Base-by-base conservation (phyloP, 2,329 filamentous ascomycete genomes). In the Trichothecium roseum region DNA sequence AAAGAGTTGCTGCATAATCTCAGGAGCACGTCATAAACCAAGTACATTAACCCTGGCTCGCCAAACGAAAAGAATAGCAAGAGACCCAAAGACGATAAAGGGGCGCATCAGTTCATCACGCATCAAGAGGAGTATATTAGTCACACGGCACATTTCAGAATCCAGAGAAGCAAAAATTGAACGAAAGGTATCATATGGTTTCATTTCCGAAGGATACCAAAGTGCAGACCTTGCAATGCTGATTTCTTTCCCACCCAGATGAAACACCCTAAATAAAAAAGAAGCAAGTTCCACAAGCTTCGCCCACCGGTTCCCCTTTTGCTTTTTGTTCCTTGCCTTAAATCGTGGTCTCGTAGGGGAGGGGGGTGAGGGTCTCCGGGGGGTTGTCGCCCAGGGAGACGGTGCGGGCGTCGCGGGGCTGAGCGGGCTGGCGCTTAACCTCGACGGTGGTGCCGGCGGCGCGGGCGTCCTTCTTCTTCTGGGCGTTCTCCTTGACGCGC, bases 301-400 rank as follows among this genome's bases (percentile, higher is more conserved):
- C 41, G 37, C 32, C 49, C 43, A 42, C 43, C 40, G 20, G 20
- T 6, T 34, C 35, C 32, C 28, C 39, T 29, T 30, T 35, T 39
- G 26, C 30, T 28, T 18, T n/a, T n/a, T n/a, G n/a, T n/a, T n/a
- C n/a, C n/a, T n/a, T n/a, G n/a, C 52, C 59, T 78, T 91, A 98
- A 68, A 98, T 96, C 61, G 85, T 89, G 56, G 91, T 98, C 78
- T 96, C 91, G 80, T 96, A 98, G 58, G 91, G 69, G 54, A 96
- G 76, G 53, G 89, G 87, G 45, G 80, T 78, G 57, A 96, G 78
- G 54, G 84, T 95, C 80, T 95, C 86, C 47, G 88, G 86, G 62
- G 78, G 74, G 72, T 85, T 84, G 62, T 86, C 81, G 69, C 78
- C 79, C 55, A 80, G 69, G 56, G 77, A 82, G 62, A 96, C 77